These are phyloP conservation scores for Plectosphaerella plurivora DNA, from an alignment of 2,329 filamentous ascomycete genomes.

Conservation along the genomic window DNA sequence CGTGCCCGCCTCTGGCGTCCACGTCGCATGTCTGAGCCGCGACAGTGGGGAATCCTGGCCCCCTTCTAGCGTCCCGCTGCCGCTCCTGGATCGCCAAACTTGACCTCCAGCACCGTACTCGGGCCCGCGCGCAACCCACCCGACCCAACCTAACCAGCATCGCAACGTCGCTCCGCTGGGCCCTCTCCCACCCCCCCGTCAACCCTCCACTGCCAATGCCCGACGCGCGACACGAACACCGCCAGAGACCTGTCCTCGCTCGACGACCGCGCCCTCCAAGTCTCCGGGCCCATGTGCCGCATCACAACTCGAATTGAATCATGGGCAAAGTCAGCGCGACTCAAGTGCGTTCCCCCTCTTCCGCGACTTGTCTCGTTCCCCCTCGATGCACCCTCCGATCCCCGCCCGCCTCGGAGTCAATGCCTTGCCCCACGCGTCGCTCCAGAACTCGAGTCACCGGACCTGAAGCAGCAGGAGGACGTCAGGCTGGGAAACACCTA, in stretches of 20 bases:
- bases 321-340: constrained; percentile 42
- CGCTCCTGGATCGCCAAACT: background rate
- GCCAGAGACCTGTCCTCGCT: no score
- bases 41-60: constrained; percentile 1
- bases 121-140: background rate
- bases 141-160: background rate
- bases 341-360: constrained; percentile 33
- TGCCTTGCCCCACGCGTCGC: constrained; percentile 1
- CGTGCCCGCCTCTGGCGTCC: background rate
- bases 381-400: background rate
- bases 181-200: background rate
- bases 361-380: background rate
- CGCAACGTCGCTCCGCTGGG: background rate
- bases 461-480: background rate
- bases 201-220: background rate
- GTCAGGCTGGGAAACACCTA: background rate
- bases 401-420: no score
- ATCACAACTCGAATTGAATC: constrained; percentile 36
- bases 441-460: background rate
- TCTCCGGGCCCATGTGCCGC: constrained; percentile 35
- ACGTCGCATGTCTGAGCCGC: background rate
- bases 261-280: constrained; percentile 1
- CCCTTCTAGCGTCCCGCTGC: background rate
- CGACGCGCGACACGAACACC: background rate
- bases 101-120: background rate